Conservation (phyloP, 2,329 filamentous ascomycete genomes). For the Aspergillus luchuensis region DNA sequence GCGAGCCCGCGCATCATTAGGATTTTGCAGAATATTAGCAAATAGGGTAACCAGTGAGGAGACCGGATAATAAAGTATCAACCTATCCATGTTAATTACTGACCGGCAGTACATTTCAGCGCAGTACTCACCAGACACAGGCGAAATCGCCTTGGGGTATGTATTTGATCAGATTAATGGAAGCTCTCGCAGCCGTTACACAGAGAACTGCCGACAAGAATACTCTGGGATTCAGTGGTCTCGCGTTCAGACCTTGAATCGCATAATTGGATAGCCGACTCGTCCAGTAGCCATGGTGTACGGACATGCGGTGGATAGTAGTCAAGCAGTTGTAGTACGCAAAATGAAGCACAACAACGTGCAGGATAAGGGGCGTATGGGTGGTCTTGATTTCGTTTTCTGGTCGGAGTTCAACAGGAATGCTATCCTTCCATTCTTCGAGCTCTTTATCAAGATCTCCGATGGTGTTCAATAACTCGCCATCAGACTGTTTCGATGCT, state of each 20-base stretch:
- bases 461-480: constrained; percentile 91
- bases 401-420: constrained; percentile 93
- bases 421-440: constrained; percentile 94
- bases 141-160: constrained; percentile 93
- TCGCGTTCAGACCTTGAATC: constrained; percentile 87
- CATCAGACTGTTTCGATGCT: constrained; percentile 86
- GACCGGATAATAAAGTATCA: constrained; percentile 95
- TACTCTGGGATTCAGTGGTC: constrained; percentile 87
- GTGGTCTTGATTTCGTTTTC: constrained; percentile 94
- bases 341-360: constrained; percentile 92
- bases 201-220: constrained; percentile 93
- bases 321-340: constrained; percentile 97
- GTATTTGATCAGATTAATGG: constrained; percentile 92
- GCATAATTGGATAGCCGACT: constrained; percentile 92
- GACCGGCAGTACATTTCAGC: background rate
- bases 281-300: constrained; percentile 98
- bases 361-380: constrained; percentile 89
- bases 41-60: constrained; percentile 93
- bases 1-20: constrained; percentile 81
- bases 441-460: constrained; percentile 87
- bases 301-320: constrained; percentile 97
- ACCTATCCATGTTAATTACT: constrained; percentile 49
- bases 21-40: constrained; percentile 94
- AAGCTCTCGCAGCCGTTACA: constrained; percentile 87
- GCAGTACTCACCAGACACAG: constrained; percentile 78